Evolutionary conservation across 306 rosid genomes (phyloP).

Genomic region (Fragaria vesca): DNA sequence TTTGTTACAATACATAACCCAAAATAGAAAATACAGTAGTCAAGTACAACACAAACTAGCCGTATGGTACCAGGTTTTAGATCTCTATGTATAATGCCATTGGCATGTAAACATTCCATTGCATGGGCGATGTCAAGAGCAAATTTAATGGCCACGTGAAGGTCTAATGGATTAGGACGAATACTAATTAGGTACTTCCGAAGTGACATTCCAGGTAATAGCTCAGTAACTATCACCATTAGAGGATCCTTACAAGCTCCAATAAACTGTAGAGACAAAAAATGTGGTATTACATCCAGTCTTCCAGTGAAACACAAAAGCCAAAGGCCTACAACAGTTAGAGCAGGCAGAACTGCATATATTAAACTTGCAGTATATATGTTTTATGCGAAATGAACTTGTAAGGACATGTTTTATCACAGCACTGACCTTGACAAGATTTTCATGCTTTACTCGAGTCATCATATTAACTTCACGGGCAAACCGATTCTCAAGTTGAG

Average conservation of each 20-base stretch:
- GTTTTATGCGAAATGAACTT: not conserved
- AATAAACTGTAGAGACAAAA: slow-evolving; percentile 61
- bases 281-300: slow-evolving; percentile 23
- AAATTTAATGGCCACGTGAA: slow-evolving; percentile 64
- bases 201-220: slow-evolving; percentile 95
- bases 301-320: slow-evolving; percentile 19
- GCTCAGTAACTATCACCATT: slow-evolving; percentile 96
- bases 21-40: slow-evolving; percentile 8
- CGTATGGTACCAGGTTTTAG: slow-evolving; percentile 75
- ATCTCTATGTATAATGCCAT: slow-evolving; percentile 97
- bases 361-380: not conserved
- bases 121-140: slow-evolving; percentile 91
- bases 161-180: slow-evolving; percentile 69
- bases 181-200: slow-evolving; percentile 65
- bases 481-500: slow-evolving; percentile 82
- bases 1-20: not conserved
- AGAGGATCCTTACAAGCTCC: slow-evolving; percentile 98
- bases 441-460: slow-evolving; percentile 91
- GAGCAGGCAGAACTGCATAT: not conserved
- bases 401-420: slow-evolving; percentile 1
- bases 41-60: slow-evolving; percentile 23
- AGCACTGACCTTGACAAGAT: slow-evolving; percentile 83
- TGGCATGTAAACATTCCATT: slow-evolving; percentile 96
- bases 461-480: slow-evolving; percentile 94
- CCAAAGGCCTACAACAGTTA: slow-evolving; percentile 3